Evolutionary conservation across 495 filamentous ascomycete species (phyloP), one percentile per base, ranked within the genome.

Genomic region (Mycothermus thermophilus): DNA sequence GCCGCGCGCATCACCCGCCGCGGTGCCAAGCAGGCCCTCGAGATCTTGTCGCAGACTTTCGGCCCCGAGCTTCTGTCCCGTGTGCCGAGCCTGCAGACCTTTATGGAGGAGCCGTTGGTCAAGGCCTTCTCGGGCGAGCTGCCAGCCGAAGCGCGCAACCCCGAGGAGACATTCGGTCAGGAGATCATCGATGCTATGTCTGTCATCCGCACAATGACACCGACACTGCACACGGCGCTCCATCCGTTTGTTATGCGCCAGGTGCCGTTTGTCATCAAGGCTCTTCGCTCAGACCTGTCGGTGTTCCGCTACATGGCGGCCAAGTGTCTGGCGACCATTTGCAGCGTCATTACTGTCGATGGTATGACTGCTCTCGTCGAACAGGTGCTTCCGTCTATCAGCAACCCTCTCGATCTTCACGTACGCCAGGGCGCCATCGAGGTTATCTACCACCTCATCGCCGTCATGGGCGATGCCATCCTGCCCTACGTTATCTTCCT

Each of bases 401-500:
- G 67, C 62, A 93, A 93, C 51, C 75, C 80, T 0, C 48, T 86
- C 41, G 85, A 96, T 46, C 68, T 94, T 20, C 77, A 79, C 40
- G 72, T 77, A 54, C 82, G 90, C 14, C 90, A 96, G 63, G 90
- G 90, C 32, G 82, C 83, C 13, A 85, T 95, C 40, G 90, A 97
- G 56, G 81, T 74, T 43, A 77, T 97, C 37, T 97, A 97, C 48
- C 79, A 95, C 50, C 66, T 97, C 23, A 96, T 96, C 46, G 80
- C 92, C 48, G 88, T 96, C 35, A 97, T 97, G 90, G 90, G 92
- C 38, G 92, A 95, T 47, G 71, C 73, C 31, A 96, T 97, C 37
- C 63, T 97, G 13, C 90, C 90, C 7, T 97, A 96, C 55, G 90
- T 97, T 37, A 95, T 97, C 46, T 96, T 97, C 74, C 72, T 97